Evolutionary conservation across 2,329 filamentous ascomycete species (phyloP), one percentile per base, ranked within the genome.

Genomic region (Epichloe uncinata): DNA sequence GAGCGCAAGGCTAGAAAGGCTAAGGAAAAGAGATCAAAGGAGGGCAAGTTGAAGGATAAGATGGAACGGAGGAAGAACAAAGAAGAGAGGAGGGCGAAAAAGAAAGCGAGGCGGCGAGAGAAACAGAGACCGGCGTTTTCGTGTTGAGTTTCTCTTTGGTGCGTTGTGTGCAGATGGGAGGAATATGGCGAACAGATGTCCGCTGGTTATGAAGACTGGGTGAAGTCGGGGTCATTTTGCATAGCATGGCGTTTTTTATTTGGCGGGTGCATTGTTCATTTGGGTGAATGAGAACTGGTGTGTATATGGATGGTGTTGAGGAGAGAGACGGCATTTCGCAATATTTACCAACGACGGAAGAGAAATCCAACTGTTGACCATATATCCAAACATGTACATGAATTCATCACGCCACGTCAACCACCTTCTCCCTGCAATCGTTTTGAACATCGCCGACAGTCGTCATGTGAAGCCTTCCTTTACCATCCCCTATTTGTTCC

Each of bases 71-170:
- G 54, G 2, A 50, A 37, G 33, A 58, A 53, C 26, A 59, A 61
- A 20, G 72, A 74, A 53, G 73, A 74, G 50, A 77, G 71, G 45
- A 63, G 67, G 42, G 69, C 64, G 13, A 65, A 61, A 52, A 71
- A 71, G 53, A 69, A 71, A 57, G 69, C 66, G 51, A 71, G 67
- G 62, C 67, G 67, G 57, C 42, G 48, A 26, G 35, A 68, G 56
- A 60, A 63, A 49, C 63, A 66, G 54, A 59, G 62, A 45, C 57
- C 18, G 60, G 37, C 67, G 20, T n/a, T 22, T 42, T 35, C 45
- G 16, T 41, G 42, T 15, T 49, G 35, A 50, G 15, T 5, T 9
- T 6, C 5, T 7, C 5, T 9, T 43, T 16, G 11, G 18, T 34
- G 11, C 34, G 9, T 22, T 11, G 20, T 11, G 35, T 12, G 18